Conservation (phyloP, 2,329 filamentous ascomycete species). For the Xylaria sp. region DNA sequence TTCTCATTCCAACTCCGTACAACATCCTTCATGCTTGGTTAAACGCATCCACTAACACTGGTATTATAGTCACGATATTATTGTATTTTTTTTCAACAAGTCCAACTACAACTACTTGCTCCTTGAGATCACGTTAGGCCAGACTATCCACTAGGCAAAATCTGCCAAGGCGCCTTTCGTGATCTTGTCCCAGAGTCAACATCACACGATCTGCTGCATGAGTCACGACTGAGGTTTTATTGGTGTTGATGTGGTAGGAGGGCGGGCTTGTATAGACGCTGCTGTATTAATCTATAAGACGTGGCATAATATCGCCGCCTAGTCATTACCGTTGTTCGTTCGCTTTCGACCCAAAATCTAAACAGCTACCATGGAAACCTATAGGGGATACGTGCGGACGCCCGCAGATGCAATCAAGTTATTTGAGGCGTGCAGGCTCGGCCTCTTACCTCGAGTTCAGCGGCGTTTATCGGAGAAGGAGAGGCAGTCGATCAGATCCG, state of each 20-base stretch:
- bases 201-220: conserved; percentile 44
- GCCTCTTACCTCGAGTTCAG: conserved; percentile 90
- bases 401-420: conserved; percentile 96
- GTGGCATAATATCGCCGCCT: conserved; percentile 21
- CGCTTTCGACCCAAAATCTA: too few species aligned
- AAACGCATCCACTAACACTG: background rate
- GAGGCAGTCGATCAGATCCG: conserved; percentile 92
- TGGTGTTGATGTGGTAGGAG: conserved; percentile 46
- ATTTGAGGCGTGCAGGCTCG: conserved; percentile 95
- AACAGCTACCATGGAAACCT: conserved; percentile 84
- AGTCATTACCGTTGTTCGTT: background rate
- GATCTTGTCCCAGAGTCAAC: conserved; percentile 8
- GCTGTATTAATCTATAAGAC: conserved; percentile 30
- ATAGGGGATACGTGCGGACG: conserved; percentile 94
- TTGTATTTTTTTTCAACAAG: background rate
- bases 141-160: conserved; percentile 42
- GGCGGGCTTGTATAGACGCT: conserved; percentile 43
- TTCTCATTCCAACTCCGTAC: background rate
- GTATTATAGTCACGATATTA: background rate
- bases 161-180: conserved; percentile 40
- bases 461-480: conserved; percentile 95
- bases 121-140: conserved; percentile 39
- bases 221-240: conserved; percentile 44
- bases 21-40: background rate
- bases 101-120: background rate